Evolutionary conservation across 495 filamentous ascomycete genomes (phyloP).

Genomic region (Geopyxis carbonaria): DNA sequence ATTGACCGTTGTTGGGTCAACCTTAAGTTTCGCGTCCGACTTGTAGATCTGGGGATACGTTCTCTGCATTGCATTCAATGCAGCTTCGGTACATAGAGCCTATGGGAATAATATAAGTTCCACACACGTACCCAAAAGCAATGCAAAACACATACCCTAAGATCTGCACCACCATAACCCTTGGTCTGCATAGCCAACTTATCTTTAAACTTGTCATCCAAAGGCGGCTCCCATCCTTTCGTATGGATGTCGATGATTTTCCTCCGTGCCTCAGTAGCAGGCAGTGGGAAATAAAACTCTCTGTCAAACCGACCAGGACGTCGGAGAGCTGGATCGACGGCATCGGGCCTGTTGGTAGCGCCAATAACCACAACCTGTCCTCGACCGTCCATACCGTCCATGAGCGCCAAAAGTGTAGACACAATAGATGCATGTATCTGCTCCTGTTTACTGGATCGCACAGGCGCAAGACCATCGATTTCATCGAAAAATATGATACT

Average conservation of each 20-base stretch:
- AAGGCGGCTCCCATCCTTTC: constrained; percentile 68
- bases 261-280: constrained; percentile 57
- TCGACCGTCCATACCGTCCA: constrained; percentile 98
- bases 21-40: constrained; percentile 74
- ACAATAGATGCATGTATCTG: constrained; percentile 98
- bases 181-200: constrained; percentile 75
- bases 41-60: constrained; percentile 92
- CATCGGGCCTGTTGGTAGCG: constrained; percentile 92
- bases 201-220: constrained; percentile 61
- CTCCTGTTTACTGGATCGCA: constrained; percentile 91
- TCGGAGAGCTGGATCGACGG: constrained; percentile 85
- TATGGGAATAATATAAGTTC: constrained; percentile 8
- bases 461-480: constrained; percentile 89
- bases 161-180: constrained; percentile 88
- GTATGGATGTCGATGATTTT: constrained; percentile 92
- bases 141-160: constrained; percentile 35
- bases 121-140: background rate
- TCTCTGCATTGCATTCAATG: constrained; percentile 90
- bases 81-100: constrained; percentile 92
- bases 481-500: constrained; percentile 99
- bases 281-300: constrained; percentile 94
- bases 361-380: constrained; percentile 97
- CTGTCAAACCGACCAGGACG: constrained; percentile 89
- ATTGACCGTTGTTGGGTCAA: constrained; percentile 66
- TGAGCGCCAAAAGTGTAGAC: constrained; percentile 80